phyloP scores from a whole-genome alignment of 106 monocot species.

The Platanthera guangdongensis region DNA sequence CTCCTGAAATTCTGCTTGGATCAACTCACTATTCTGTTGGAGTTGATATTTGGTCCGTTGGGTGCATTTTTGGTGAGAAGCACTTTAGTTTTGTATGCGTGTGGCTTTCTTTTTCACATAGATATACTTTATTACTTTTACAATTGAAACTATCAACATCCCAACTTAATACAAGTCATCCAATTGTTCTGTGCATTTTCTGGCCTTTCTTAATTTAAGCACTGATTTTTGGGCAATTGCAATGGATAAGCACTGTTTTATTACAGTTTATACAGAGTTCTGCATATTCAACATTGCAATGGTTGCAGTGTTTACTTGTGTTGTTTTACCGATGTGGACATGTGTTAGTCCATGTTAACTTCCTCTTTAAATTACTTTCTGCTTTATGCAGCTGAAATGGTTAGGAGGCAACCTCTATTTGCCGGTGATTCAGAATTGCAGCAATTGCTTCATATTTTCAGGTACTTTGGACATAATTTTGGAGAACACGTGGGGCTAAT shows the following conservation, averaged over 20 bases:
- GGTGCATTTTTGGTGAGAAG: conserved; percentile 93
- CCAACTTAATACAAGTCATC: not conserved
- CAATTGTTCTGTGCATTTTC: not conserved
- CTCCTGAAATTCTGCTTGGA: conserved; percentile 90
- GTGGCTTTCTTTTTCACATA: not conserved
- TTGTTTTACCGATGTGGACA: not conserved
- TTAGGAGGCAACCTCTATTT: conserved; percentile 86
- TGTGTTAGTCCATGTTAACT: not conserved
- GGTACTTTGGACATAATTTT: conserved; percentile 25
- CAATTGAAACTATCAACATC: not conserved
- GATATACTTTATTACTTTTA: not conserved
- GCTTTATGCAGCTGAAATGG: conserved; percentile 82
- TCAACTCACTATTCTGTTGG: conserved; percentile 81
- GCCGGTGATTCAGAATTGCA: conserved; percentile 96
- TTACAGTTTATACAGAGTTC: not conserved
- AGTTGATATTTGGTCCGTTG: conserved; percentile 99
- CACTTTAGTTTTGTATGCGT: not conserved
- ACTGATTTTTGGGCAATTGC: no score
- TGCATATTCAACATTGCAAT: not conserved
- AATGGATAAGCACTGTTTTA: not conserved
- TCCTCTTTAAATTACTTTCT: not conserved
- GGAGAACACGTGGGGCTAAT: not conserved
- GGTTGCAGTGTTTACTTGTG: not conserved
- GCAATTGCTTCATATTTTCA: conserved; percentile 98
- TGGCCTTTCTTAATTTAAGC: not conserved